phyloP scores from a whole-genome alignment of 768 basidiomycete genomes.

The Collybiopsis confluens region DNA sequence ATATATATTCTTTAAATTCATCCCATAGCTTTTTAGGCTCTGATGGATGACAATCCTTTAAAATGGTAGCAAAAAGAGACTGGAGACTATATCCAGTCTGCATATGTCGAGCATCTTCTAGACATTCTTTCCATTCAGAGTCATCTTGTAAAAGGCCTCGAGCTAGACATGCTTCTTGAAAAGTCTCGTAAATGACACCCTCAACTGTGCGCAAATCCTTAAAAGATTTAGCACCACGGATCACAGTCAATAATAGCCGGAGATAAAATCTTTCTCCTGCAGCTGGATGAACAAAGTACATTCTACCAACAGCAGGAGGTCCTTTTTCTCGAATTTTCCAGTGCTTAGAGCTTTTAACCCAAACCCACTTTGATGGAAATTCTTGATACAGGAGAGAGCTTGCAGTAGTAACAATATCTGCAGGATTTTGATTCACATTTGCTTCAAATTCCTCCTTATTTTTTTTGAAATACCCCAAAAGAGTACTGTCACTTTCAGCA shows the following conservation, averaged over 20 bases:
- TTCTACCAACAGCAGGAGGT: slow-evolving; percentile 23
- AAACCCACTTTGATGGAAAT: slow-evolving; percentile 20
- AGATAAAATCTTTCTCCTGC: slow-evolving; percentile 36
- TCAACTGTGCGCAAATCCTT: slow-evolving; percentile 7
- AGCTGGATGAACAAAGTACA: slow-evolving; percentile 25
- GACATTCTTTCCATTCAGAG: neutral
- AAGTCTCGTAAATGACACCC: neutral
- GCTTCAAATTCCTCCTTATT: neutral
- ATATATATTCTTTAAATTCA: slow-evolving; percentile 28
- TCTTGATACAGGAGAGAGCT: slow-evolving; percentile 18
- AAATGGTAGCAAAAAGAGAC: neutral
- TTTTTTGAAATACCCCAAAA: neutral
- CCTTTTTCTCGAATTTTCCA: slow-evolving; percentile 3
- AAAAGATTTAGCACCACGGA: slow-evolving; percentile 27
- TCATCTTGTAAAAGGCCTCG: slow-evolving; percentile 1
- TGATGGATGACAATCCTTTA: neutral
- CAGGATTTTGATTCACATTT: neutral
- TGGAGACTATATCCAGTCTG: slow-evolving; percentile 26
- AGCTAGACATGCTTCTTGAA: neutral
- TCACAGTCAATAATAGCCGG: slow-evolving; percentile 30
- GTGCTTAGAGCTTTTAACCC: neutral
- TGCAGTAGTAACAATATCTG: neutral
- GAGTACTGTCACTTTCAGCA: neutral
- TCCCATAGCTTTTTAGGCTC: slow-evolving; percentile 34
- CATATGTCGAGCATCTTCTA: slow-evolving; percentile 34